Evolutionary conservation across 163 green algal genomes (phyloP), one percentile per base, ranked within the genome.

Genomic region (Scenedesmus sp.): DNA sequence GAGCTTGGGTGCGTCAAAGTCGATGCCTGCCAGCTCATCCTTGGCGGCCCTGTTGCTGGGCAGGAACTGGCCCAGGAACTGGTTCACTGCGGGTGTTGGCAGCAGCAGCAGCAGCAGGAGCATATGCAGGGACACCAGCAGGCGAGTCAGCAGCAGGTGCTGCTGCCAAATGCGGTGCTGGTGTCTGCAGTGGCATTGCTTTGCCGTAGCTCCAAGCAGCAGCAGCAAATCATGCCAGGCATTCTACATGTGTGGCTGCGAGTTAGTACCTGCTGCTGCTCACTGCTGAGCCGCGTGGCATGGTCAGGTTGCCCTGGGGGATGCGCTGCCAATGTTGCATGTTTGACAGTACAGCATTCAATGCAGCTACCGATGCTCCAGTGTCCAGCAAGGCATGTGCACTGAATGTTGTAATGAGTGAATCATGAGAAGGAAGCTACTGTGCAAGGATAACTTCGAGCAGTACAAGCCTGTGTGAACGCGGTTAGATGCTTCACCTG

Each of bases 51-150:
- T 46, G 34, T 82, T 81, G 13, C 74, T 66, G 8, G 91, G 91
- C 56, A 94, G 82, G 88, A 94, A 94, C 66, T 94, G 84, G 26
- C 91, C 88, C 12, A 94, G 76, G 13, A 93, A 88, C 56, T 62
- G 64, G 76, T 94, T 94, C 23, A 94, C 88, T 26, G 88, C 70
- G 62, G 34, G 34, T 46, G 34, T 46, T 92, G 76, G 16, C 77
- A 90, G 89, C 85, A 90, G 52, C 20, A 46, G 83, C 89, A 93
- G 52, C 2, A n/a, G 55, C 66, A 76, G 66, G 18, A 46, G 34
- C 34, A 46, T 46, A 46, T 46, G 34, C 34, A 46, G 34, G 34
- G 34, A 46, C 34, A 46, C 34, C 34, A 46, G 34, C 34, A 46
- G 34, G 34, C 34, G 34, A 46, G 34, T 46, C 34, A 46, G 34